Evolutionary conservation across 208 protist genomes (phyloP).

Genomic region (Endotrypanum monterogeii): DNA sequence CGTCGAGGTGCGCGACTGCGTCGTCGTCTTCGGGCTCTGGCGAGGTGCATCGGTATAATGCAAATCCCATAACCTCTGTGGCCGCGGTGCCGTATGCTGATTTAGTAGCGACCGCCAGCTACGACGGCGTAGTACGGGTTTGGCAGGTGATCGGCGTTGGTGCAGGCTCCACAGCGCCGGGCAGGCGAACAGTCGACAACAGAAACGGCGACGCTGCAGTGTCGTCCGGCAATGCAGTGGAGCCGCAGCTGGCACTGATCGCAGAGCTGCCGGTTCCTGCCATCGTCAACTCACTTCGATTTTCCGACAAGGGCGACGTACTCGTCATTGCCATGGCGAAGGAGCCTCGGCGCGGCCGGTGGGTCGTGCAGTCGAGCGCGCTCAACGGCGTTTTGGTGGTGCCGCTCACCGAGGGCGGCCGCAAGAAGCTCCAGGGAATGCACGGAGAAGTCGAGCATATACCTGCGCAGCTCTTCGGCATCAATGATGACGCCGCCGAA

Average conservation of each 20-base stretch:
- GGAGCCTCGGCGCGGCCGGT: slow-evolving; percentile 84
- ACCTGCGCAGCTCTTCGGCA: slow-evolving; percentile 73
- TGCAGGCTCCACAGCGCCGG: slow-evolving; percentile 19
- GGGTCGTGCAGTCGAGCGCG: slow-evolving; percentile 75
- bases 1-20: not conserved
- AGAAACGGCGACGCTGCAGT: not conserved
- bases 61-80: slow-evolving; percentile 88
- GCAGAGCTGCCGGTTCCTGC: slow-evolving; percentile 69
- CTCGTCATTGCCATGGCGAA: slow-evolving; percentile 71
- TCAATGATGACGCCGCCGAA: slow-evolving; percentile 36
- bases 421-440: slow-evolving; percentile 25
- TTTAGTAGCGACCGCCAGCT: slow-evolving; percentile 82
- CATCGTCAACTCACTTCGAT: slow-evolving; percentile 76
- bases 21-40: slow-evolving; percentile 3
- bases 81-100: slow-evolving; percentile 85
- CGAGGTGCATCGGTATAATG: slow-evolving; percentile 21
- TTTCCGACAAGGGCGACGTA: slow-evolving; percentile 51
- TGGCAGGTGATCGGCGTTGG: slow-evolving; percentile 57
- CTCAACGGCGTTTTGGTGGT: slow-evolving; percentile 79
- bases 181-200: slow-evolving; percentile 14
- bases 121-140: slow-evolving; percentile 86
- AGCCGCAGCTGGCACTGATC: slow-evolving; percentile 48
- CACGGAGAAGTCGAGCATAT: slow-evolving; percentile 64
- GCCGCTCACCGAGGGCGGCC: slow-evolving; percentile 55
- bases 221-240: slow-evolving; percentile 3